Evolutionary conservation across 2,329 filamentous ascomycete species (phyloP), one percentile per base, ranked within the genome.

Genomic region (Pseudogymnoascus sp.): DNA sequence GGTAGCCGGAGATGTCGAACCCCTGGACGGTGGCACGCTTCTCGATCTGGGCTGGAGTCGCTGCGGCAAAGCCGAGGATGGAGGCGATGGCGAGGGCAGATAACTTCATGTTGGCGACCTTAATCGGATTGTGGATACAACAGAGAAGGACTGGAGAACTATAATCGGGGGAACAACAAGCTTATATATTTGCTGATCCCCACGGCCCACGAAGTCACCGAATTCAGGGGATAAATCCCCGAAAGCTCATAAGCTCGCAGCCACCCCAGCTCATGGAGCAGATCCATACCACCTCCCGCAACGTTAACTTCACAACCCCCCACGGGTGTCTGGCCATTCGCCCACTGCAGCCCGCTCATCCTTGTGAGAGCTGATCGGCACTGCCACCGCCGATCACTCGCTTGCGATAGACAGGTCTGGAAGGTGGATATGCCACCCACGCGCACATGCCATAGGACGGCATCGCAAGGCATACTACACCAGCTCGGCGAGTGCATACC

Each of bases 1-100:
- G 76, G 44, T 75, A 78, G 63, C 73, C 66, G 21, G 77, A 79
- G 61, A 79, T 76, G 63, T 79, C 77, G 59, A 79, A 79, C 8
- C 77, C 77, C 19, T 74, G 72, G 29, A 77, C 73, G 2, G 71
- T 66, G 26, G 75, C 62, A 10, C 35, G 60, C 44, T 53, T 53
- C 44, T 53, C 44, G 24, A 53, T 13, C 44, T n/a, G 19, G 7
- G 44, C n/a, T 7, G 44, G 44, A 10, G 24, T 26, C 6, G 44
- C 44, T 16, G 24, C 44, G 44, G 44, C 44, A 31, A 53, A 53
- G 44, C 44, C 44, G 44, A 53, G 44, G 24, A 53, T 53, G 24
- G 44, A 24, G 13, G 24, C 24, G 44, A 53, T 14, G 7, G 24
- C 11, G 44, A 29, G 7, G 24, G 44, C 44, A 29, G 44, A 53